Conservation (phyloP, 1,284 basidiomycete species). For the Trichosporon sp. region DNA sequence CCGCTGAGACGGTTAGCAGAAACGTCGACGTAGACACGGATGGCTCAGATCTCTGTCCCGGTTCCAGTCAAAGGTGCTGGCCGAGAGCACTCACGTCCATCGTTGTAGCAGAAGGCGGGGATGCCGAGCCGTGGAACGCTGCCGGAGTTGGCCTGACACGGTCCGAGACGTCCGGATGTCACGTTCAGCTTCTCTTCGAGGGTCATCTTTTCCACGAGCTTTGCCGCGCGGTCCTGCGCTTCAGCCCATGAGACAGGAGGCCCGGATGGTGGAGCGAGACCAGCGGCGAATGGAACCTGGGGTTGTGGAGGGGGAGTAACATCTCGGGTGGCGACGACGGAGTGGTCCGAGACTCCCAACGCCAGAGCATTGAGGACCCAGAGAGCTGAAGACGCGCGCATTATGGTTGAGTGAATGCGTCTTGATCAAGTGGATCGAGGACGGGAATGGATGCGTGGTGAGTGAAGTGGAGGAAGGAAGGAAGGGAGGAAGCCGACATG, state of each 20-base stretch:
- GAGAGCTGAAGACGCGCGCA: conserved; percentile 11
- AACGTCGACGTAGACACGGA: neutral
- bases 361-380: conserved; percentile 12
- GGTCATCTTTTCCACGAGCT: conserved; percentile 56
- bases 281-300: neutral
- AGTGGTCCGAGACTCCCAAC: neutral
- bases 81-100: conserved; percentile 58
- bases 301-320: neutral
- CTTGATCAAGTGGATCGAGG: neutral
- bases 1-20: conserved; percentile 56
- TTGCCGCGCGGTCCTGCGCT: conserved; percentile 52
- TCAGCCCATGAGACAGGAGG: conserved; percentile 32
- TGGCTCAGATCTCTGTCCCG: neutral
- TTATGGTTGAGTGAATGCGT: conserved; percentile 14
- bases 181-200: conserved; percentile 58
- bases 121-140: conserved; percentile 56
- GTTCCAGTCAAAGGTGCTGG: neutral
- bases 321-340: neutral
- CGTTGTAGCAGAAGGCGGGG: conserved; percentile 68
- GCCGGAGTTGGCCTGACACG: conserved; percentile 68
- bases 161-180: conserved; percentile 54
- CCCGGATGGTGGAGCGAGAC: neutral
- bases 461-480: conserved; percentile 4
- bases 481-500: conserved; percentile 9
- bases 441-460: conserved; percentile 3